A percentile compares a stretch with the other conserved stretches of the same genome.
phyloP scores from a whole-genome alignment of 116 monocot species.

The Papilionanthe hybrid region DNA sequence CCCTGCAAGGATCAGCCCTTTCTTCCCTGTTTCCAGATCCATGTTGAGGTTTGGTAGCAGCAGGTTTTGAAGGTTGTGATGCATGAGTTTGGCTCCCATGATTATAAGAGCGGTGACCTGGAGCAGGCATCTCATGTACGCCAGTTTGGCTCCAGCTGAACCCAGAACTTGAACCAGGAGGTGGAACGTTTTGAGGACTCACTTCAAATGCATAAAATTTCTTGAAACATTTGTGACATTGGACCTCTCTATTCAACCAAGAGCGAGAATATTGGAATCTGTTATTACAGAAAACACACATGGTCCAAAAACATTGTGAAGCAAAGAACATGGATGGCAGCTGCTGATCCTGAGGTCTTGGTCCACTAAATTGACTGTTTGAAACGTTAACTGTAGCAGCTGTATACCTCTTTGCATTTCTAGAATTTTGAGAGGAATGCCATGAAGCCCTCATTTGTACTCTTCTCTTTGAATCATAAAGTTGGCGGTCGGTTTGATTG shows the following conservation, averaged over 20 bases:
- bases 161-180: conserved; percentile 15
- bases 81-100: conserved; percentile 4
- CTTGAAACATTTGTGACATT: conserved; percentile 51
- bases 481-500: conserved; percentile 47
- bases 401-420: not conserved
- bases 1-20: conserved; percentile 1
- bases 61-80: conserved; percentile 4
- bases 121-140: not conserved
- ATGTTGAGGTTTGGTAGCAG: not conserved
- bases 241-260: conserved; percentile 45
- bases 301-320: conserved; percentile 55
- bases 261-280: conserved; percentile 45
- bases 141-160: not conserved
- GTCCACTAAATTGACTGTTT: not conserved
- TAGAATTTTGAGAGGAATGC: conserved; percentile 21
- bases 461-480: conserved; percentile 63
- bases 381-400: not conserved
- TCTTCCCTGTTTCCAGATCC: conserved; percentile 8
- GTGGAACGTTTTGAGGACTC: conserved; percentile 25
- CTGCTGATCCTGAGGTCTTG: conserved; percentile 22
- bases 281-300: conserved; percentile 48
- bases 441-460: not conserved
- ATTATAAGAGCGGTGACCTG: conserved; percentile 9
- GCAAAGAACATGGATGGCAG: conserved; percentile 11
- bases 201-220: conserved; percentile 62